A percentile compares a stretch with the other conserved stretches of the same genome.
Conservation (phyloP, 495 filamentous ascomycete genomes). For the Barbatosphaeria neglecta region DNA sequence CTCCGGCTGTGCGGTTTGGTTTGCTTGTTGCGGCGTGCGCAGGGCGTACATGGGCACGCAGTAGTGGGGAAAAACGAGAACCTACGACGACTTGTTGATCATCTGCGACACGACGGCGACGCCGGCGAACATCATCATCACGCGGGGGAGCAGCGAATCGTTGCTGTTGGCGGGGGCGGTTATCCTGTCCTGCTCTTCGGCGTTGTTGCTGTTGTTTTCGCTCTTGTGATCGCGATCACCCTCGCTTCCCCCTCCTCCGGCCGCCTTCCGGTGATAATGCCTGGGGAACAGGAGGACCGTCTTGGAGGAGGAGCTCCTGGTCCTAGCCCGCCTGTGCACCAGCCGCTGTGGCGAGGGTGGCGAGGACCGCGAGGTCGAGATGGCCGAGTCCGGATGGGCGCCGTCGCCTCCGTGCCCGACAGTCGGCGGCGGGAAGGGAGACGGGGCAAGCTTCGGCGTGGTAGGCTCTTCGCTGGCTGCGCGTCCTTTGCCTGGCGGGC, state of each 20-base stretch:
- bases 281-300: background rate
- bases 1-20: too few relatives aligned
- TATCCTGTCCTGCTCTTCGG: background rate
- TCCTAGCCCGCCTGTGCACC: background rate
- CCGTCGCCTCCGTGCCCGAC: background rate
- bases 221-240: background rate
- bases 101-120: conserved; percentile 11
- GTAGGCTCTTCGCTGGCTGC: background rate
- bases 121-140: conserved; percentile 17
- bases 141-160: conserved; percentile 6
- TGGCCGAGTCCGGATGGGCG: background rate
- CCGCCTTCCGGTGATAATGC: background rate
- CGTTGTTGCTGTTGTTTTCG: background rate
- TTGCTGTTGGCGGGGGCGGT: background rate
- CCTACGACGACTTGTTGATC: conserved; percentile 3
- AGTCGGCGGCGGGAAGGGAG: background rate
- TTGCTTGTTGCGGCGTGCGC: too few relatives aligned
- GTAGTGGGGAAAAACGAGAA: too few relatives aligned
- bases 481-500: too few relatives aligned
- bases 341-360: background rate
- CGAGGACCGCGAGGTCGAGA: background rate
- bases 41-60: too few relatives aligned
- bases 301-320: background rate
- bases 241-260: background rate
- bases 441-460: background rate